Conservation (phyloP, 257 asterid genomes). For the Jacaranda mimosifolia region DNA sequence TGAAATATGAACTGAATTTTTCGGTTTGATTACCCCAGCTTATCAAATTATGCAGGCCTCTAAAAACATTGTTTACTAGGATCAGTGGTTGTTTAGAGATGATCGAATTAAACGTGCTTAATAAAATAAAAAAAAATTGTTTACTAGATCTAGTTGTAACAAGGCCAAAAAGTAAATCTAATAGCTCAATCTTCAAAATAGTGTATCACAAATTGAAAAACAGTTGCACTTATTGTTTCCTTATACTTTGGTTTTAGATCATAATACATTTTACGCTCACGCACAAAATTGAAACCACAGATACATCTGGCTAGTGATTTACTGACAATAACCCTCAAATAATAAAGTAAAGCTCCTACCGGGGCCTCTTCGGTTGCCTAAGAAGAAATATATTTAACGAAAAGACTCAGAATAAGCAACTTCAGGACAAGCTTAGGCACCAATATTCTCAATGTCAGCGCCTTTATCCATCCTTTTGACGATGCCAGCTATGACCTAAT, state of each 20-base stretch:
- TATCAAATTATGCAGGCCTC: too few species aligned
- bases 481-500: slow-evolving; percentile 89
- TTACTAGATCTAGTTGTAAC: too few species aligned
- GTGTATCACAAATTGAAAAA: neutral
- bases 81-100: too few species aligned
- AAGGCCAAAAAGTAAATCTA: too few species aligned
- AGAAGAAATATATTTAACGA: neutral
- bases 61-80: too few species aligned
- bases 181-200: neutral
- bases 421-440: slow-evolving; percentile 47
- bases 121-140: too few species aligned
- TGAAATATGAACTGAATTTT: too few species aligned
- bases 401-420: neutral
- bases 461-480: slow-evolving; percentile 89
- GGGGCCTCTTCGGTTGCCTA: neutral
- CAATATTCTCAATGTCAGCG: slow-evolving; percentile 77
- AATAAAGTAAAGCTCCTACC: slow-evolving; percentile 1
- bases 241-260: neutral
- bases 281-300: slow-evolving; percentile 31
- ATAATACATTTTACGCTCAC: neutral
- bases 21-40: too few species aligned
- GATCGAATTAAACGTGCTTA: too few species aligned
- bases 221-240: slow-evolving; percentile 3
- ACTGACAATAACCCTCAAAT: neutral
- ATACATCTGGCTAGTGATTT: slow-evolving; percentile 11